phyloP scores from a whole-genome alignment of 345 rosid species.

The Brassica rapa region DNA sequence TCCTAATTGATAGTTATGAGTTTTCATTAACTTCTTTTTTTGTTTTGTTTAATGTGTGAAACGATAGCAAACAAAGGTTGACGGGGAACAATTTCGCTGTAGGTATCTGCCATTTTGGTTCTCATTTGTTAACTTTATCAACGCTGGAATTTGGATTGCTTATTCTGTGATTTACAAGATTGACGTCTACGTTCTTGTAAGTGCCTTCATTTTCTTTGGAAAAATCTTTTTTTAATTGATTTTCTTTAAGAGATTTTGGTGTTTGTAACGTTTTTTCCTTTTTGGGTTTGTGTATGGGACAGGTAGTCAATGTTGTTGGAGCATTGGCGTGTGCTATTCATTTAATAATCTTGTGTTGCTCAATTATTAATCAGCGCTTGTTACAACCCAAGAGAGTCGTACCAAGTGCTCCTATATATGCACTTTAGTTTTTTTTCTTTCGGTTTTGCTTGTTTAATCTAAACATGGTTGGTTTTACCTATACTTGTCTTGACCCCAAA shows the following conservation, averaged over 20 bases:
- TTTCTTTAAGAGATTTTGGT: neutral
- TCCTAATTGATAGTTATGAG: neutral
- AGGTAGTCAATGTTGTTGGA: neutral
- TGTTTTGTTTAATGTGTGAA: neutral
- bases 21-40: neutral
- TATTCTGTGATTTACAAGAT: constrained; percentile 41
- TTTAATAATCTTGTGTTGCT: neutral
- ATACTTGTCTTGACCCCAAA: neutral
- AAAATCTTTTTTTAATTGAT: neutral
- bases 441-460: neutral
- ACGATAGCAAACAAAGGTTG: constrained; percentile 32
- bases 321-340: neutral
- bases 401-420: neutral
- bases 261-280: neutral
- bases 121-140: constrained; percentile 39
- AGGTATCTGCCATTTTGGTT: constrained; percentile 43
- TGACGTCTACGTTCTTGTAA: constrained; percentile 46
- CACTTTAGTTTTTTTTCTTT: neutral
- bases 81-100: constrained; percentile 31
- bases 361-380: neutral
- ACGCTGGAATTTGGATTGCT: constrained; percentile 41
- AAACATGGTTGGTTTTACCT: neutral
- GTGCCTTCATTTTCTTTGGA: neutral
- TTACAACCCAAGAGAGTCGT: neutral
- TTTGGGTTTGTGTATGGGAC: neutral